Conservation (phyloP, 1,284 basidiomycete genomes). For the Malassezia dermatis region DNA sequence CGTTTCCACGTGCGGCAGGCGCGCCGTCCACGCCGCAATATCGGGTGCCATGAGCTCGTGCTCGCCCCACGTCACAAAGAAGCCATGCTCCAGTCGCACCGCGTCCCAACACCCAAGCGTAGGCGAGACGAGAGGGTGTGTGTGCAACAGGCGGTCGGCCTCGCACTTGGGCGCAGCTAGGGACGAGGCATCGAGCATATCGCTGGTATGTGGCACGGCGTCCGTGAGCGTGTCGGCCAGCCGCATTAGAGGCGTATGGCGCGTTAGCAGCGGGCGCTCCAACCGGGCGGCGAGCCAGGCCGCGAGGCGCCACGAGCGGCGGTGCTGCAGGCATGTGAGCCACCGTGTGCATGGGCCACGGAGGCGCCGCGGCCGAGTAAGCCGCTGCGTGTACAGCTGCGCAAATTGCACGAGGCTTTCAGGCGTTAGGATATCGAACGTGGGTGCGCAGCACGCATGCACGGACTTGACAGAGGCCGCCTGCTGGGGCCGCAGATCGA, state of each 20-base stretch:
- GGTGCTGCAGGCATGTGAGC: neutral
- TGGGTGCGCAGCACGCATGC: slow-evolving; percentile 8
- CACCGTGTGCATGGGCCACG: slow-evolving; percentile 21
- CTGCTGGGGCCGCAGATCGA: slow-evolving; percentile 33
- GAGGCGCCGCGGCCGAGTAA: slow-evolving; percentile 34
- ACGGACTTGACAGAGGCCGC: slow-evolving; percentile 28
- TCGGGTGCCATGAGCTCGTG: slow-evolving; percentile 38
- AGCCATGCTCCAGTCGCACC: slow-evolving; percentile 26
- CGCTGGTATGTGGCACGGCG: neutral
- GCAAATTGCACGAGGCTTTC: slow-evolving; percentile 45
- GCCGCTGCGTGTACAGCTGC: slow-evolving; percentile 40
- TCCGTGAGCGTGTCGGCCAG: neutral
- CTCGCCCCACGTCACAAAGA: slow-evolving; percentile 39
- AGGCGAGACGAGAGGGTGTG: slow-evolving; percentile 30
- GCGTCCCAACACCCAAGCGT: slow-evolving; percentile 37
- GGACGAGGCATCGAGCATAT: slow-evolving; percentile 15
- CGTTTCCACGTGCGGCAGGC: slow-evolving; percentile 28
- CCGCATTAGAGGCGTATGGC: neutral
- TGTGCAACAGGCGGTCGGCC: slow-evolving; percentile 17
- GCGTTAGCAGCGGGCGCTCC: slow-evolving; percentile 1
- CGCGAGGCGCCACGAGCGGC: neutral
- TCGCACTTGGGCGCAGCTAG: slow-evolving; percentile 24
- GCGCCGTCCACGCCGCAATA: slow-evolving; percentile 36
- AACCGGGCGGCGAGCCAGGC: neutral
- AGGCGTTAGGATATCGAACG: slow-evolving; percentile 35